phyloP scores from a whole-genome alignment of 2,329 filamentous ascomycete genomes.

The Trichoderma breve region DNA sequence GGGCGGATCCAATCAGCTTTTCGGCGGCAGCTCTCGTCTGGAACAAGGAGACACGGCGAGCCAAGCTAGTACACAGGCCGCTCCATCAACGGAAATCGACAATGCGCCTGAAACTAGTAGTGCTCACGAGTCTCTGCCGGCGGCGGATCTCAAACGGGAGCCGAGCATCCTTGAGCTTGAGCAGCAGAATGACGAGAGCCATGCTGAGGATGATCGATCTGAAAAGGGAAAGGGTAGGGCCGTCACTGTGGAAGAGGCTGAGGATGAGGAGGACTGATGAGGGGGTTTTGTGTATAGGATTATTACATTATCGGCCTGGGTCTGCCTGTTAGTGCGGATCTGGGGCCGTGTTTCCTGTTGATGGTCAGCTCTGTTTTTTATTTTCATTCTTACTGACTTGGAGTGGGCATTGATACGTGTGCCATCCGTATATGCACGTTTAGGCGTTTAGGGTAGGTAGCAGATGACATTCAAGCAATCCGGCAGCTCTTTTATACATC shows the following conservation, averaged over 20 bases:
- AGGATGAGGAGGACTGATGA: conserved; percentile 36
- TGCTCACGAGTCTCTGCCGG: conserved; percentile 8
- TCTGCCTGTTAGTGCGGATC: not conserved
- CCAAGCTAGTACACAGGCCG: conserved; percentile 15
- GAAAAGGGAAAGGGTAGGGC: conserved; percentile 46
- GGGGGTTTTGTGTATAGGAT: not conserved
- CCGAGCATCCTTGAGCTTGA: conserved; percentile 22
- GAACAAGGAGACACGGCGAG: conserved; percentile 25
- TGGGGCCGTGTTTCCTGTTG: not conserved
- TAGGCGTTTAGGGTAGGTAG: not conserved
- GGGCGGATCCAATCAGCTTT: conserved; percentile 51
- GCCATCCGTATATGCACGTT: not conserved
- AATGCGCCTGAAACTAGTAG: not conserved
- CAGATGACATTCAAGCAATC: not conserved
- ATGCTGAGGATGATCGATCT: conserved; percentile 16
- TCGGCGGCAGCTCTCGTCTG: conserved; percentile 35
- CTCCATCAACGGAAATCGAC: conserved; percentile 10
- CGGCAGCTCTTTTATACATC: not conserved
- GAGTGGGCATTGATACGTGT: not conserved
- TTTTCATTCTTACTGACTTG: not conserved
- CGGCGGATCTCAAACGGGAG: conserved; percentile 13
- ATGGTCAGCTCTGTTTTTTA: not conserved
- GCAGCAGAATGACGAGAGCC: conserved; percentile 13
- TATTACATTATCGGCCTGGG: not conserved
- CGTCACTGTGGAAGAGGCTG: conserved; percentile 47